Evolutionary conservation across 371 early-diverging fungal genomes (phyloP), one percentile per base, ranked within the genome.

Genomic region (Edhazardia aedis): DNA sequence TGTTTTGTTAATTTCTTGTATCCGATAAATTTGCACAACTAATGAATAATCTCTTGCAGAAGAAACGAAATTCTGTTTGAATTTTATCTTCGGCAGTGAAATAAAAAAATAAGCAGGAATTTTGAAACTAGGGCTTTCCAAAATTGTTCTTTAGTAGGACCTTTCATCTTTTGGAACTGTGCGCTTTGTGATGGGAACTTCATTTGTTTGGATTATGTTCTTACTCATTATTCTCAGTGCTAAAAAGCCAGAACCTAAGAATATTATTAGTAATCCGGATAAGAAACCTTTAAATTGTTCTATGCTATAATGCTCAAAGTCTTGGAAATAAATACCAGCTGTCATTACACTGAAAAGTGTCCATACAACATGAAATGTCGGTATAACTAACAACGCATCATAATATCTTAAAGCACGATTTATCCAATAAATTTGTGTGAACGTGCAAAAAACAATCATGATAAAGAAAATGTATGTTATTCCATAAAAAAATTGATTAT

Each of bases 321-420:
- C 84, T 55, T 76, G 73, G 67, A 81, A 85, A 64, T 84, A 85
- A 46, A 84, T 76, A 4, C 84, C 84, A 14, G 84, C 86, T 16
- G 80, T 82, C 7, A 79, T 59, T 26, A 82, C 77, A 51, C 76
- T 77, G 47, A 78, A 58, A 40, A 80, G 55, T 9, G 78, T 82
- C 83, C 84, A 84, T 29, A 81, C 76, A 22, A 81, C 78, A 58
- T 81, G 84, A 63, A 82, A 85, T 25, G 82, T 77, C 0, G 86
- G 86, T 26, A 85, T 78, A 47, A 82, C 83, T 3, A 84, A 69
- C 49, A 85, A 57, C 0, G 84, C 84, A 60, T 85, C 86, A 64
- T 83, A 85, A 40, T 81, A 74, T 49, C 76, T 75, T 19, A 85
- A 65, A 0, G 83, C 86, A 72, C 78, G 78, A 63, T 82, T 80